These are phyloP conservation scores for Ceratocystis harringtonii DNA, from an alignment of 2,329 filamentous ascomycete species.

Conservation along the genomic window DNA sequence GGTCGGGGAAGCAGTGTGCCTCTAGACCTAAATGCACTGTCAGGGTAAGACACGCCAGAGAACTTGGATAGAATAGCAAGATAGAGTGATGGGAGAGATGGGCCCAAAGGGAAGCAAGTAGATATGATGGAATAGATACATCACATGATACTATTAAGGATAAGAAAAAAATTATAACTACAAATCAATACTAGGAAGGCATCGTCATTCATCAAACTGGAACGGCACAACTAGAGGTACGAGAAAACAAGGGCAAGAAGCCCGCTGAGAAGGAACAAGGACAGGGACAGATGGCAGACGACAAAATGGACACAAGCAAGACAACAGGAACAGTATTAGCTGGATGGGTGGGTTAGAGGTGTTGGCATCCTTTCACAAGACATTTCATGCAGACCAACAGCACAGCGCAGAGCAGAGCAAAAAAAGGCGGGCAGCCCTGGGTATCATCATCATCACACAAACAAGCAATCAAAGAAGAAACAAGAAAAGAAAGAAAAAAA, in stretches of 20 bases:
- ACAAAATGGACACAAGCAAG: background rate
- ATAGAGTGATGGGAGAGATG: background rate
- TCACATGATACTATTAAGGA: background rate
- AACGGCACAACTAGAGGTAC: background rate
- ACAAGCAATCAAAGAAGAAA: conserved; percentile 2
- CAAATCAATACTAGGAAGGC: conserved; percentile 2
- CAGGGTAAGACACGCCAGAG: too few relatives aligned
- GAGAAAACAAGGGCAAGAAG: background rate
- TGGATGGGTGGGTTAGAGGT: background rate
- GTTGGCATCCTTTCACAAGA: background rate
- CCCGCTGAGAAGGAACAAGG: background rate
- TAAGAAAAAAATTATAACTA: conserved; percentile 1
- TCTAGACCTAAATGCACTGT: conserved; percentile 56
- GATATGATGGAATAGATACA: background rate
- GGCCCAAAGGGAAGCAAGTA: background rate
- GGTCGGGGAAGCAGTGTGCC: conserved; percentile 90
- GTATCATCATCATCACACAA: conserved; percentile 10
- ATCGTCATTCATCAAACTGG: conserved; percentile 1
- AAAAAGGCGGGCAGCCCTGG: conserved; percentile 2
- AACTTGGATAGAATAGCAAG: background rate
- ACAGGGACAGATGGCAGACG: background rate
- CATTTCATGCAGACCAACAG: background rate
- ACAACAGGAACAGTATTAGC: background rate
- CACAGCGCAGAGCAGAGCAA: background rate
- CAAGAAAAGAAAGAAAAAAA: conserved; percentile 2